Base-by-base conservation (phyloP, 208 protist genomes). In the Wallacemonas collosoma region DNA sequence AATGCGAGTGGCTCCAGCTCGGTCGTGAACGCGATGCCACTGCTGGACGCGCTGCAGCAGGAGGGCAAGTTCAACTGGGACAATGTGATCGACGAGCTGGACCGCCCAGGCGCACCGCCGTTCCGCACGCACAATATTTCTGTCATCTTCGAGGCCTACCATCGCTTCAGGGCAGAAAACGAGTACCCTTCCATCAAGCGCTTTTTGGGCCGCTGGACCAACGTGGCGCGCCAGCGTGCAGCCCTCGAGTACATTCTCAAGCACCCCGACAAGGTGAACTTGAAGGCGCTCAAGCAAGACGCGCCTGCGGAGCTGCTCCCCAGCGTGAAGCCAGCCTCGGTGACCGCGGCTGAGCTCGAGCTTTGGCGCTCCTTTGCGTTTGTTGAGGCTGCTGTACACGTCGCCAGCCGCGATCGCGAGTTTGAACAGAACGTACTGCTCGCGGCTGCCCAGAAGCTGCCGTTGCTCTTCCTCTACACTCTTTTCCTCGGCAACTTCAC, bases 111-210 rank as follows among this genome's bases (percentile, higher is more conserved):
- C 2, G 84, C 81, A 57, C 83, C 88, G 41, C 47, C 85, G n/a
- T 93, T 94, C 71, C 66, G 79, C 51, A 67, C 75, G 48, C 93
- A 93, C 73, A 85, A 89, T 77, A 89, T 97, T 68, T 84, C 85
- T 50, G 87, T 94, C 71, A 87, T 97, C 54, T 92, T 94, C 65
- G 90, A 94, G 45, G 87, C 90, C 39, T 97, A 97, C 70, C 79
- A 90, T 76, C 86, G 85, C 72, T 93, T 92, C 77, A 93, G 91
- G 65, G 61, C 75, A 17, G 83, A 79, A 5, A 76, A 71, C 64
- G 80, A 89, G 69, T 94, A 93, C 76, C 91, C 89, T n/a, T 78
- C 89, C 7, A 71, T 93, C 6, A 67, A 36, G n/a, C 73, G 93
- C 43, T 96, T 96, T 51, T 86, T 96, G 38, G 87, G 89, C 39